Percentiles rank a stretch among this genome's conserved stretches.
These are phyloP conservation scores for Austroboletus novae-zelandiae DNA, from an alignment of 1,284 basidiomycete genomes.

Conservation along the genomic window DNA sequence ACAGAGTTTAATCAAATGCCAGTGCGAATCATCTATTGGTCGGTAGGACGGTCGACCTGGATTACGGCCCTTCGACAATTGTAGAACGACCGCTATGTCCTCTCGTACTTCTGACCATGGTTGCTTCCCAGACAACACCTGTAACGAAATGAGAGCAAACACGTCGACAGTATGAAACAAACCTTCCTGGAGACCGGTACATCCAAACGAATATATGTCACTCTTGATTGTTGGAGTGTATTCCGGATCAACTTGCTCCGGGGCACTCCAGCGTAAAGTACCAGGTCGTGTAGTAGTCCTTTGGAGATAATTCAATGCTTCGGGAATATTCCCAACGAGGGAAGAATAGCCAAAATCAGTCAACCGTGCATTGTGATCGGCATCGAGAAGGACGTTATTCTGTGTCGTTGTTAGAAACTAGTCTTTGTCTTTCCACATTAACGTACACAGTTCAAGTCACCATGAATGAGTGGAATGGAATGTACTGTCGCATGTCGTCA, in stretches of 20 bases:
- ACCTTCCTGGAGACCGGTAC: constrained; percentile 5
- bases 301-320: constrained; percentile 8
- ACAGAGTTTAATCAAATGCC: constrained; percentile 6
- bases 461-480: constrained; percentile 4
- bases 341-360: constrained; percentile 7
- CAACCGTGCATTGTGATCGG: constrained; percentile 2
- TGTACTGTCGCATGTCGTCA: constrained; percentile 2
- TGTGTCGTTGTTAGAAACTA: background rate
- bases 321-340: constrained; percentile 1
- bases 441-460: constrained; percentile 4
- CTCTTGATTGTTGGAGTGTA: background rate
- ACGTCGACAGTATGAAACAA: too few species aligned
- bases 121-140: constrained; percentile 12
- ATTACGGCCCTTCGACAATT: background rate
- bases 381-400: constrained; percentile 17
- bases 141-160: background rate
- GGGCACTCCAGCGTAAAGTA: constrained; percentile 9
- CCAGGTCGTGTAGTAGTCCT: constrained; percentile 8
- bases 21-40: constrained; percentile 1
- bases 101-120: constrained; percentile 5
- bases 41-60: constrained; percentile 6
- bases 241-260: constrained; percentile 3
- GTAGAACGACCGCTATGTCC: background rate
- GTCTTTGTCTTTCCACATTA: background rate
- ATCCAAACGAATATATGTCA: constrained; percentile 18